Conservation (phyloP, 805 yeast genomes). For the Schizosaccharomyces lindneri region DNA sequence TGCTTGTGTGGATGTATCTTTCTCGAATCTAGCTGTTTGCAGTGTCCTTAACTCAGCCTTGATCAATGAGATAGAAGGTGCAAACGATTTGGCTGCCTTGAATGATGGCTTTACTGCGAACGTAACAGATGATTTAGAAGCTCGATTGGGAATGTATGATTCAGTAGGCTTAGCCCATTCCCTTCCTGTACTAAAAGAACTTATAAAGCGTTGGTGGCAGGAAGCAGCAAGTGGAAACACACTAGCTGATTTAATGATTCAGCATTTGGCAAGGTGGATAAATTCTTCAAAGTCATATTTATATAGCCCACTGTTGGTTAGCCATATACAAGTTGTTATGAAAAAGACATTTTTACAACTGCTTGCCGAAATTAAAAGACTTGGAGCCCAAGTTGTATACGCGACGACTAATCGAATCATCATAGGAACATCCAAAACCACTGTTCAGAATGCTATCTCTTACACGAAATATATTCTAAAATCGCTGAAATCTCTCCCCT, state of each 20-base stretch:
- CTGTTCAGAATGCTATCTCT: constrained; percentile 73
- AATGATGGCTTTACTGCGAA: constrained; percentile 10
- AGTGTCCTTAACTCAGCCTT: constrained; percentile 65
- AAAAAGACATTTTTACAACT: constrained; percentile 61
- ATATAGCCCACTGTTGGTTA: constrained; percentile 55
- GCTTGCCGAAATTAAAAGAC: constrained; percentile 46
- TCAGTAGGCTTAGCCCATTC: constrained; percentile 24
- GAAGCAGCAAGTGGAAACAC: constrained; percentile 42
- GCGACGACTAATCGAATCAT: constrained; percentile 58
- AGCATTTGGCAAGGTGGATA: constrained; percentile 66
- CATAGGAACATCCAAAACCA: constrained; percentile 44
- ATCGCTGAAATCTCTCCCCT: constrained; percentile 52
- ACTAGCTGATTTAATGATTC: constrained; percentile 65
- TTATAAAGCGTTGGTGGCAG: constrained; percentile 88
- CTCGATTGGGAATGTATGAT: constrained; percentile 2
- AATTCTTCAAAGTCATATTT: constrained; percentile 46
- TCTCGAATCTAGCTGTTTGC: constrained; percentile 62
- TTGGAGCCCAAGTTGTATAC: constrained; percentile 59
- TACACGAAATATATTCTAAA: constrained; percentile 65
- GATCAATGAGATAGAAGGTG: constrained; percentile 71
- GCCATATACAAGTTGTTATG: constrained; percentile 69
- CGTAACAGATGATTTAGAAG: constrained; percentile 8
- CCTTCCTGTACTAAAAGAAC: constrained; percentile 35
- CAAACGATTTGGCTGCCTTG: constrained; percentile 33
- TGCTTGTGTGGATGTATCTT: constrained; percentile 51